Evolutionary conservation across 148 eudicot genomes (phyloP), one percentile per base, ranked within the genome.

Genomic region (Dianthus caryophyllus): DNA sequence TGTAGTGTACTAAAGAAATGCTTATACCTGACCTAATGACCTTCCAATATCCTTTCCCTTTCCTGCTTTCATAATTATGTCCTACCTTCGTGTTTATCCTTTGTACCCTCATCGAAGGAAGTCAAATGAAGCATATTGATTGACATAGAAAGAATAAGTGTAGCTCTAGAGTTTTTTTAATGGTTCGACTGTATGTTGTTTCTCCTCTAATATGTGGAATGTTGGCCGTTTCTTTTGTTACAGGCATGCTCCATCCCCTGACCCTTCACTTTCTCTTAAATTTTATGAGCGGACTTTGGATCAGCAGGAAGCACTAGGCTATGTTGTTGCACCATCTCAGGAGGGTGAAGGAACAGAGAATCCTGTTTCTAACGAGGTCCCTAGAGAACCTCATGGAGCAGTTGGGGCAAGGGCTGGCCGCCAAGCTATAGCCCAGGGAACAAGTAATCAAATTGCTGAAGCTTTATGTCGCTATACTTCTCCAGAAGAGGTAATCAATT

Each of bases 391-490:
- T 33, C 97, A 90, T 85, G 97, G 97, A 70, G 66, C 90, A 38
- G 85, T 94, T 68, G 99, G 99, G 76, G 92, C 97, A 74, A 75
- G 49, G 72, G 93, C 86, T 66, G 86, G 90, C 24, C 96, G 87
- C 30, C 78, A 84, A 50, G 97, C 97, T 71, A 94, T 94, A 67
- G 99, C 97, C 51, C 89, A 94, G 73, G 83, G 86, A 53, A 90
- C 79, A 73, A 81, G 86, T 58, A 71, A 85, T 36, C 84, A 88
- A 69, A 69, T 94, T 46, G 82, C 84, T 70, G 93, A 94, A 24
- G 86, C 96, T 64, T 69, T 94, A 72, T 94, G 92, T 66, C 90
- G 96, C 20, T 94, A 94, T 74, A 82, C 97, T 62, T 83, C 97
- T 9, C 99, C 97, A 52, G 99, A 94, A 77, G 97, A 94, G 93